Evolutionary conservation across 176 grass and related monocot genomes (phyloP).

Genomic region (Poa annua): DNA sequence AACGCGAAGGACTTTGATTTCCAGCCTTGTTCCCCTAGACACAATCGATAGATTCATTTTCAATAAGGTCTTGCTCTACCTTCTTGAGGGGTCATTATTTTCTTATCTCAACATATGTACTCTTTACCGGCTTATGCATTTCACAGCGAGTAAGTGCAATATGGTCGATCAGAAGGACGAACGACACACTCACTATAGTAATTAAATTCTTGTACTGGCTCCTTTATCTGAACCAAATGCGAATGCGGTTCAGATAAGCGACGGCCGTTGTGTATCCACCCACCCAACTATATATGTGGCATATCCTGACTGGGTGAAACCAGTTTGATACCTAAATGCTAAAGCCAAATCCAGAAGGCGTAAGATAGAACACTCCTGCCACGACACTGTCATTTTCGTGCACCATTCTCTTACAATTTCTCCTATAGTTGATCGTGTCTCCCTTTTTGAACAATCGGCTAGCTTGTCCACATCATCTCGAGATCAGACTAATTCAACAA

Average conservation of each 20-base stretch:
- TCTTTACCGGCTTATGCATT: too few relatives aligned
- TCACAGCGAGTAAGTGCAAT: too few relatives aligned
- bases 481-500: not conserved
- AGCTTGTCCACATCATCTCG: not conserved
- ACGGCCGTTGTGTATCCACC: not conserved
- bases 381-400: slow-evolving; percentile 3
- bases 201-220: not conserved
- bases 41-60: too few relatives aligned
- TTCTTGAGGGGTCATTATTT: too few relatives aligned
- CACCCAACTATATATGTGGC: not conserved
- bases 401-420: not conserved
- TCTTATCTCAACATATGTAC: too few relatives aligned
- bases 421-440: not conserved
- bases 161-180: too few relatives aligned
- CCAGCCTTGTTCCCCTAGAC: too few relatives aligned
- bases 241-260: not conserved
- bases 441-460: not conserved
- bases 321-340: not conserved
- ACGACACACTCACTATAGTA: not conserved
- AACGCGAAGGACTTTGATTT: too few relatives aligned
- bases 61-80: too few relatives aligned
- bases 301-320: not conserved
- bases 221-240: not conserved
- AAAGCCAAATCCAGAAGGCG: not conserved
- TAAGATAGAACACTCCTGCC: not conserved